These are phyloP conservation scores for Thelephora aurantiotincta DNA, from an alignment of 768 basidiomycete species.

Conservation along the genomic window DNA sequence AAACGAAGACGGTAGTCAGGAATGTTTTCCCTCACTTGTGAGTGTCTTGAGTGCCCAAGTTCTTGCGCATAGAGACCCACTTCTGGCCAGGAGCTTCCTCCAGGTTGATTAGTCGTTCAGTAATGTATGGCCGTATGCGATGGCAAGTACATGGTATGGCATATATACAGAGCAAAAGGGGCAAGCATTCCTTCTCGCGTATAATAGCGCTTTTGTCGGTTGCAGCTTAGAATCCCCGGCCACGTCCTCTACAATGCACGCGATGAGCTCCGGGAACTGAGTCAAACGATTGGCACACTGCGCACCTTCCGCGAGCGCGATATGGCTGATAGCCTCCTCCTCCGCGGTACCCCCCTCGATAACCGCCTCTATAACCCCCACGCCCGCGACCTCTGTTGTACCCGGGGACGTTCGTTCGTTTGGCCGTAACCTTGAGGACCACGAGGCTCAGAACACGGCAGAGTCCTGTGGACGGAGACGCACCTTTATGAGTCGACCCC, in stretches of 20 bases:
- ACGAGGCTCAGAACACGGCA: not conserved
- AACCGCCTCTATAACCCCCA: conserved; percentile 28
- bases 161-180: conserved; percentile 7
- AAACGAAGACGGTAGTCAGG: conserved; percentile 43
- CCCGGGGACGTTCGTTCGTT: conserved; percentile 92
- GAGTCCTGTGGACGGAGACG: conserved; percentile 10
- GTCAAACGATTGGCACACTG: conserved; percentile 8
- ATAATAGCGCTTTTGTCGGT: conserved; percentile 9
- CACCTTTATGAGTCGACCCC: conserved; percentile 86
- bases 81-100: too few species aligned
- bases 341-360: conserved; percentile 46
- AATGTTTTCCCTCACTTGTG: too few species aligned
- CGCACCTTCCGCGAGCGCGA: conserved; percentile 62
- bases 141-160: not conserved
- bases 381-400: conserved; percentile 77
- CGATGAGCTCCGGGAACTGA: not conserved
- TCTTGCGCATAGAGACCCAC: too few species aligned
- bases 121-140: too few species aligned
- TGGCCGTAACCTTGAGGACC: conserved; percentile 66
- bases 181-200: not conserved
- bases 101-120: too few species aligned
- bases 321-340: conserved; percentile 52
- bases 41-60: too few species aligned
- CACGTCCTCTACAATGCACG: conserved; percentile 38
- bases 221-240: conserved; percentile 47